phyloP scores from a whole-genome alignment of 2,329 filamentous ascomycete genomes.

The Apiospora hydei region DNA sequence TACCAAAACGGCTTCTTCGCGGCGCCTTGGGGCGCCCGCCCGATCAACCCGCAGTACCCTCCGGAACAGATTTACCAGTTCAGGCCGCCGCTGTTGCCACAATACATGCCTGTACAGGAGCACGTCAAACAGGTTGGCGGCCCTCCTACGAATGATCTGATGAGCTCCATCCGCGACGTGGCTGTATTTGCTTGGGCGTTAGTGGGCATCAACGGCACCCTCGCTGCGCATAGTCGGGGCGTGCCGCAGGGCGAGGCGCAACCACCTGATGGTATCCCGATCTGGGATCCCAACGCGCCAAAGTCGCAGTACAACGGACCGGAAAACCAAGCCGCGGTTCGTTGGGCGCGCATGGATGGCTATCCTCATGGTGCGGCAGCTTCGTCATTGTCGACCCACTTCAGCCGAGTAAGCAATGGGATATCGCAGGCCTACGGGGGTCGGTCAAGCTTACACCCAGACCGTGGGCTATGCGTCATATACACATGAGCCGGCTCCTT shows the following conservation, averaged over 20 bases:
- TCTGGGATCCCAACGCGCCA: constrained; percentile 60
- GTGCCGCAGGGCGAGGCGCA: constrained; percentile 68
- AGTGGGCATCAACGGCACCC: constrained; percentile 78
- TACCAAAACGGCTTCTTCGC: constrained; percentile 74
- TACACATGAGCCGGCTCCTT: not conserved
- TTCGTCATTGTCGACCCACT: not conserved
- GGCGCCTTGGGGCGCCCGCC: constrained; percentile 78
- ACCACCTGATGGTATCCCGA: constrained; percentile 65
- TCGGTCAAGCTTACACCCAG: not conserved
- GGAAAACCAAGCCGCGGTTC: constrained; percentile 45
- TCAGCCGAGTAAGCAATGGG: not conserved
- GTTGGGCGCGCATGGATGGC: constrained; percentile 35
- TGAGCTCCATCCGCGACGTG: constrained; percentile 82
- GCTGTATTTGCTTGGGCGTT: constrained; percentile 89
- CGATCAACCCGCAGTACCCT: constrained; percentile 59
- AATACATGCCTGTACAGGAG: constrained; percentile 53
- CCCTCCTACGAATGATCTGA: constrained; percentile 69
- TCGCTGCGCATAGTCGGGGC: constrained; percentile 70
- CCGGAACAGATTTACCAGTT: constrained; percentile 53
- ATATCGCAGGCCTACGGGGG: not conserved
- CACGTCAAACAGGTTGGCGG: constrained; percentile 56
- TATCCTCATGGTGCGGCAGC: not conserved
- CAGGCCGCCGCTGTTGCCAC: constrained; percentile 51
- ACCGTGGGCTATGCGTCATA: not conserved
- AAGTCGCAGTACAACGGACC: constrained; percentile 43